Conservation (phyloP, 169 alveolate species). For the Theileria equi region DNA sequence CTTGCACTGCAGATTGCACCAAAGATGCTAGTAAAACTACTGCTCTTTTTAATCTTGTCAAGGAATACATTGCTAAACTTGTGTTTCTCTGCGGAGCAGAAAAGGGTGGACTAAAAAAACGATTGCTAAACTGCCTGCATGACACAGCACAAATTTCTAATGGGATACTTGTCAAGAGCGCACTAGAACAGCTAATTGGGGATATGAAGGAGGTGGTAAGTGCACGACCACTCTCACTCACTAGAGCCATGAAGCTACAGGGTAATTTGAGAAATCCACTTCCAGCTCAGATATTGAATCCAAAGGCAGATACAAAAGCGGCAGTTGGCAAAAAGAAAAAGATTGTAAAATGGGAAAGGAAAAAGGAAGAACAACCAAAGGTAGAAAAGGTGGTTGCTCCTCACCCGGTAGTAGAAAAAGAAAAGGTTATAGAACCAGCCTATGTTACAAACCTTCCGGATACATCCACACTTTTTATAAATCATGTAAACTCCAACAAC, state of each 20-base stretch:
- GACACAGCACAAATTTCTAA: slow-evolving; percentile 26
- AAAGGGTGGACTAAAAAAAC: slow-evolving; percentile 1
- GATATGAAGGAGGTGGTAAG: slow-evolving; percentile 8
- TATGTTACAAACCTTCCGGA: slow-evolving; percentile 11
- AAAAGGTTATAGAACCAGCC: background rate
- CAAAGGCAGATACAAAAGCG: slow-evolving; percentile 32
- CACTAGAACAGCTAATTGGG: slow-evolving; percentile 22
- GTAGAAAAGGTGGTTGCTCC: background rate
- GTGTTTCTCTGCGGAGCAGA: slow-evolving; percentile 19
- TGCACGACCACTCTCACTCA: slow-evolving; percentile 14
- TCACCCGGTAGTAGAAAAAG: background rate
- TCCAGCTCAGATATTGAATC: slow-evolving; percentile 17
- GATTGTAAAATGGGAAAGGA: slow-evolving; percentile 6
- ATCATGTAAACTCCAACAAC: slow-evolving; percentile 19
- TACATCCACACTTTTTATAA: slow-evolving; percentile 6
- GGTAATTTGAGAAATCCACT: background rate
- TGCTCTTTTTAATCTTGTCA: slow-evolving; percentile 36
- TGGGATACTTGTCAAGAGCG: slow-evolving; percentile 37
- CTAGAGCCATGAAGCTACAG: slow-evolving; percentile 37
- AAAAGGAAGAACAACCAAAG: slow-evolving; percentile 1
- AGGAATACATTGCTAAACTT: slow-evolving; percentile 7
- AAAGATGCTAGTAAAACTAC: background rate
- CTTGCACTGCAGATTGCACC: background rate
- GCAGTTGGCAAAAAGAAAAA: slow-evolving; percentile 14
- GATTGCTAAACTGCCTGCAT: slow-evolving; percentile 6